Base-by-base conservation (phyloP, 208 protist species). In the Leishmania major region DNA sequence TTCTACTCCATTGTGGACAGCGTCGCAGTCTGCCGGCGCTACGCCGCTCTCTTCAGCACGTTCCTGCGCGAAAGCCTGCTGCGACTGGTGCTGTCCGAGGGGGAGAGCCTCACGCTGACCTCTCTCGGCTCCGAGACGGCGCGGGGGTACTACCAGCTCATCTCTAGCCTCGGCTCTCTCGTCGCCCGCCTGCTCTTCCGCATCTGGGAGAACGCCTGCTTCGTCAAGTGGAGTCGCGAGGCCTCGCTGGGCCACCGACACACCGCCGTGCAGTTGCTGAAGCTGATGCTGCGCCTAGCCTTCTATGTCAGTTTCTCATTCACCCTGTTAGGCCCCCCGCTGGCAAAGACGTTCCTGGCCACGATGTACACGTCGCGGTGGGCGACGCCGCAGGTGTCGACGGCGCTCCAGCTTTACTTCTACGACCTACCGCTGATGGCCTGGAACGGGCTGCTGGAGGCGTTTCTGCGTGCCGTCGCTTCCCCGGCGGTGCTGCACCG, bases 161-260 rank as follows among this genome's bases (percentile, higher is more conserved):
- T 98, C 45, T 90, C 85, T n/a, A 92, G 91, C 81, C 89, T 99
- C 15, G 97, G 97, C 62, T 94, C 96, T 59, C 77, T 98, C 17
- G 87, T 97, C 19, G 94, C 89, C 25, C 91, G 97, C 31, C 86
- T 98, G 57, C 78, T 99, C 35, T 98, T 98, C 67, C 91, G 94
- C 31, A 86, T 97, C n/a, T 97, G 97, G 89, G 96, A 99, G 83
- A 95, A 92, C 75, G 90, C 91, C 37, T 97, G 94, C 79, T 93
- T 94, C 72, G 87, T 89, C 57, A 88, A 87, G 60, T 98, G 96
- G 95, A 95, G 91, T 78, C 91, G 89, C 67, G 89, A 92, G 70
- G 82, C 86, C 4, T 87, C 89, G 11, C 70, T 71, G 43, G 92
- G 90, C 11, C 79, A 81, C 62, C 49, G 31, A 13, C n/a, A 74